Base-by-base conservation (phyloP, 2,329 filamentous ascomycete species). In the Chrysosporium keratinophilum region DNA sequence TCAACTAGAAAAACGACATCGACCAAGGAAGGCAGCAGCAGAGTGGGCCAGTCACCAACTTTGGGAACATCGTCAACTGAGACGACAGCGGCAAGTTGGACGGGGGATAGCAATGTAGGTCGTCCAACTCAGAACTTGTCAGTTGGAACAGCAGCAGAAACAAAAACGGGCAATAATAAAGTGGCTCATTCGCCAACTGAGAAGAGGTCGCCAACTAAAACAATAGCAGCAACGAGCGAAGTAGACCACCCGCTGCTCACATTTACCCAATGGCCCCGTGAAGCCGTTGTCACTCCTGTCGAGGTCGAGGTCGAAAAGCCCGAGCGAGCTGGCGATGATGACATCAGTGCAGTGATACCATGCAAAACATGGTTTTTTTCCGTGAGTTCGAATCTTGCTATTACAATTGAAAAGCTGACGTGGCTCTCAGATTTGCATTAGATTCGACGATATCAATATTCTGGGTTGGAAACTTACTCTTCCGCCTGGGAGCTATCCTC, bases 291-390 rank as follows among this genome's bases (percentile, higher is more conserved):
- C 41, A 35, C 34, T 20, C 54, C 54, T 14, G 54, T 55, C 12
- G 35, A 47, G 11, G 11, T 40, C 34, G 35, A 52, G 43, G 48
- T 55, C 34, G 35, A 55, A 51, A 42, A 20, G 34, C 54, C 54
- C 11, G 34, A 52, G 42, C 48, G 19, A 9, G n/a, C 35, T 20
- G 39, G 46, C 15, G 47, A 55, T 19, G 42, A 52, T 19, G 42
- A 55, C 15, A 41, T 41, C 12, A 42, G 54, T 43, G 48, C 43
- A 14, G 33, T 55, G 34, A 42, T 55, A 42, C 48, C 54, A 20
- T 55, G 54, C 44, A 52, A 55, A 28, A 9, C 48, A 49, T 55
- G 54, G 54, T 55, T 55, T 17, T 55, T 55, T 42, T 52, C 42
- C 19, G 54, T 55, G 20, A 55, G 53, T 45, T 31, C 20, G 19